phyloP scores from a whole-genome alignment of 176 grass and related monocot genomes.

The Canna indica region DNA sequence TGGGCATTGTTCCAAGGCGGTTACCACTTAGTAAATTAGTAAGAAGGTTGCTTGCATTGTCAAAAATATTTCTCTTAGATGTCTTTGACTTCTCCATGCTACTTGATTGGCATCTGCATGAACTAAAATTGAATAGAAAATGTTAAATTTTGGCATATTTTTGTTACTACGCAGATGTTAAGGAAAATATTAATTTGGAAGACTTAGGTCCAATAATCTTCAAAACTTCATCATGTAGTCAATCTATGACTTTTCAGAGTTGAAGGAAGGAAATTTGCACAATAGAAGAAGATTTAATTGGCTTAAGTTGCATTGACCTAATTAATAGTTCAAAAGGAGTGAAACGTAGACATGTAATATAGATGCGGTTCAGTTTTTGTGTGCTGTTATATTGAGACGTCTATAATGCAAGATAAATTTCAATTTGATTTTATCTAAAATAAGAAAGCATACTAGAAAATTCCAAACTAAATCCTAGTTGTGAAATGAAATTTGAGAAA shows the following conservation, averaged over 20 bases:
- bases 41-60: slow-evolving; percentile 86
- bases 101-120: slow-evolving; percentile 66
- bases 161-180: background rate
- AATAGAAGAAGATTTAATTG: background rate
- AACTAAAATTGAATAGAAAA: slow-evolving; percentile 1
- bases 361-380: no score
- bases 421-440: no score
- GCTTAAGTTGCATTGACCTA: no score
- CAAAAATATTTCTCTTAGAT: slow-evolving; percentile 48
- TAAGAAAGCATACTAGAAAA: no score
- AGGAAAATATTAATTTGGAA: background rate
- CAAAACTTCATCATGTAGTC: background rate
- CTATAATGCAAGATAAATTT: no score
- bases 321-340: no score
- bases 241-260: background rate
- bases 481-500: no score
- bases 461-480: no score
- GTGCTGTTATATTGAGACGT: no score
- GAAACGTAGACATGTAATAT: no score
- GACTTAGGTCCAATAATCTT: background rate
- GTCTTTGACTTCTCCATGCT: slow-evolving; percentile 57
- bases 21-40: slow-evolving; percentile 75
- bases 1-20: slow-evolving; percentile 57
- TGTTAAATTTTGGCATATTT: background rate
- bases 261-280: background rate